Base-by-base conservation (phyloP, 2,329 filamentous ascomycete species). In the Mollisia scopiformis region DNA sequence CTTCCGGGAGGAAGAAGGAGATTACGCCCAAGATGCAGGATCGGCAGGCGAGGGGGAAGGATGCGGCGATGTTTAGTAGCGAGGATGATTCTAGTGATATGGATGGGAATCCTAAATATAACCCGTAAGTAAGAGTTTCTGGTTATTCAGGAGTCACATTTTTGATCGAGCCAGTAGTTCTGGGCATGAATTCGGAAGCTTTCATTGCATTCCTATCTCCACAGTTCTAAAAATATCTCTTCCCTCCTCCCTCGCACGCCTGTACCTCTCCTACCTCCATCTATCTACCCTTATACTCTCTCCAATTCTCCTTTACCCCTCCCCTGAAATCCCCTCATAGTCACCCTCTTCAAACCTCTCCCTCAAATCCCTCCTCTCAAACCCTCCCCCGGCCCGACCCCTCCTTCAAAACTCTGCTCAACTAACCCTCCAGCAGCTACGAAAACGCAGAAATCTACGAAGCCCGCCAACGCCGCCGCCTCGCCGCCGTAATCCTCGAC, bases 401-500 rank as follows among this genome's bases (percentile, higher is more conserved):
- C n/a, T n/a, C n/a, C n/a, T n/a, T n/a, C n/a, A n/a, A n/a, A n/a
- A n/a, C n/a, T n/a, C n/a, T n/a, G n/a, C n/a, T n/a, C n/a, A n/a
- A n/a, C n/a, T n/a, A n/a, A n/a, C n/a, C n/a, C n/a, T n/a, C n/a
- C n/a, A 25, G 11, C 23, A 47, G 43, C 21, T 47, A 47, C 23
- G 43, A 47, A 27, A 25, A 13, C 8, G 67, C 66, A 35, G 70
- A 70, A 39, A 59, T 64, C 2, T 72, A 69, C 51, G 66, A 66
- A 6, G 57, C 46, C 5, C 57, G 62, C 2, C 61, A 67, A 52
- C 63, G 46, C 30, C 79, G 80, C 14, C 77, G 80, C 47, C 77
- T 80, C 63, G 85, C 85, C 13, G 75, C 81, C 21, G 75, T 80
- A 11, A 78, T 87, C 39, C 78, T 88, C 2, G 82, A 85, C 64